These are phyloP conservation scores for Malus orientalis DNA, from an alignment of 306 rosid species.

Conservation along the genomic window DNA sequence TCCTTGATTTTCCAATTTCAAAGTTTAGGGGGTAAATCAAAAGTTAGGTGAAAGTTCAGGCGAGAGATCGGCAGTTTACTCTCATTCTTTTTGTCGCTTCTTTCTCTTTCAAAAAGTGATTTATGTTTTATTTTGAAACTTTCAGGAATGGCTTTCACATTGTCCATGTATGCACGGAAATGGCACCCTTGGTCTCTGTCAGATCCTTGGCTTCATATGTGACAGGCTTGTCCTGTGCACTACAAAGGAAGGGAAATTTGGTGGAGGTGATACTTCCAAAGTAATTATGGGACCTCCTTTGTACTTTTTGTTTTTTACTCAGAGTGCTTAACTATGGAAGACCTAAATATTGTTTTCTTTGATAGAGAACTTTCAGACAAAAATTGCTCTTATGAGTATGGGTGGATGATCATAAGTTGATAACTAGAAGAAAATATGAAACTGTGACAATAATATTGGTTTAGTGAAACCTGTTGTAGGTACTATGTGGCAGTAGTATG, in stretches of 20 bases:
- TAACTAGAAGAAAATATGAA: not conserved
- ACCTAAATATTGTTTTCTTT: constrained; percentile 12
- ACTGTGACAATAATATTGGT: not conserved
- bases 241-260: constrained; percentile 80
- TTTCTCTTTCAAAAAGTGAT: constrained; percentile 15
- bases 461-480: no score
- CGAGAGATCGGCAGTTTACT: no score
- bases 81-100: not conserved
- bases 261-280: constrained; percentile 92
- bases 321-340: constrained; percentile 1
- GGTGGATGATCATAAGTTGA: not conserved
- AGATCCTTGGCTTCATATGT: constrained; percentile 78
- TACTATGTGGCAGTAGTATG: no score
- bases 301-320: constrained; percentile 13
- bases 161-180: constrained; percentile 86
- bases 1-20: no score
- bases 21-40: no score
- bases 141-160: constrained; percentile 67
- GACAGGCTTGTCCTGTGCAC: constrained; percentile 76
- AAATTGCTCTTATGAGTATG: not conserved
- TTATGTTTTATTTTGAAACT: constrained; percentile 9
- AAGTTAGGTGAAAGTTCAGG: no score
- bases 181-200: constrained; percentile 65
- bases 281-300: constrained; percentile 35
- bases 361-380: not conserved